These are phyloP conservation scores for Trichoderma sp. DNA, from an alignment of 2,329 filamentous ascomycete genomes.

Conservation along the genomic window DNA sequence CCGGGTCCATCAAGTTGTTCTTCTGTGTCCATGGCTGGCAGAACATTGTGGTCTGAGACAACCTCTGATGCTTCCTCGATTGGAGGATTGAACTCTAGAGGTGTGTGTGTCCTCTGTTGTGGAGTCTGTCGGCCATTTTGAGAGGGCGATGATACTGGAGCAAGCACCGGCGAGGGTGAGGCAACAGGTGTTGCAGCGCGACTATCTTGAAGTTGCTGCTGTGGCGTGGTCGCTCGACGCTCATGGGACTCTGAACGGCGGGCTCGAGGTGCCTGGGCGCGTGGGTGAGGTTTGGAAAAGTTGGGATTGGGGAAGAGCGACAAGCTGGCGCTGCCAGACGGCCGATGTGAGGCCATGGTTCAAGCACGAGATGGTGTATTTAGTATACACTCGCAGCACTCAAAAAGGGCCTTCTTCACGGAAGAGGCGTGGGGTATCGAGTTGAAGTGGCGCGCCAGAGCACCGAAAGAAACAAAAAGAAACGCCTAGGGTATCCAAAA, in stretches of 20 bases:
- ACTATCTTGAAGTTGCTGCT: slow-evolving; percentile 36
- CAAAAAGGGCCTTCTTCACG: slow-evolving; percentile 26
- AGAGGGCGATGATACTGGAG: slow-evolving; percentile 28
- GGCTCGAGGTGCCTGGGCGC: slow-evolving; percentile 39
- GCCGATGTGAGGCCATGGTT: slow-evolving; percentile 39
- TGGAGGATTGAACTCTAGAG: slow-evolving; percentile 35
- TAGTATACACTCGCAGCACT: not conserved
- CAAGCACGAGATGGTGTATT: not conserved
- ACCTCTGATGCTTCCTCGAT: slow-evolving; percentile 24
- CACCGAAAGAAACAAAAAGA: not conserved
- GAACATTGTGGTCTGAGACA: slow-evolving; percentile 21
- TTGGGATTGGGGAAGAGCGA: slow-evolving; percentile 57
- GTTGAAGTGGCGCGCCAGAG: not conserved
- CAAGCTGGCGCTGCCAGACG: slow-evolving; percentile 48
- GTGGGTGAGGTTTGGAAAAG: slow-evolving; percentile 33
- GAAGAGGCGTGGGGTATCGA: slow-evolving; percentile 25
- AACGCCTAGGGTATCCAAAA: slow-evolving; percentile 21
- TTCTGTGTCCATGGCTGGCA: slow-evolving; percentile 8
- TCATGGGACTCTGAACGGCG: slow-evolving; percentile 40
- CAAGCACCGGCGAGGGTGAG: slow-evolving; percentile 24
- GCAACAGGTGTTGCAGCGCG: slow-evolving; percentile 28
- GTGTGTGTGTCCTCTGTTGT: slow-evolving; percentile 33
- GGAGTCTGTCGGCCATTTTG: slow-evolving; percentile 35
- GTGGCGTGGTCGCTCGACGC: slow-evolving; percentile 38
- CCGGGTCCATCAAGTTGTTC: slow-evolving; percentile 15